Evolutionary conservation across 2,329 filamentous ascomycete genomes (phyloP).

Genomic region (Alternaria sp.): DNA sequence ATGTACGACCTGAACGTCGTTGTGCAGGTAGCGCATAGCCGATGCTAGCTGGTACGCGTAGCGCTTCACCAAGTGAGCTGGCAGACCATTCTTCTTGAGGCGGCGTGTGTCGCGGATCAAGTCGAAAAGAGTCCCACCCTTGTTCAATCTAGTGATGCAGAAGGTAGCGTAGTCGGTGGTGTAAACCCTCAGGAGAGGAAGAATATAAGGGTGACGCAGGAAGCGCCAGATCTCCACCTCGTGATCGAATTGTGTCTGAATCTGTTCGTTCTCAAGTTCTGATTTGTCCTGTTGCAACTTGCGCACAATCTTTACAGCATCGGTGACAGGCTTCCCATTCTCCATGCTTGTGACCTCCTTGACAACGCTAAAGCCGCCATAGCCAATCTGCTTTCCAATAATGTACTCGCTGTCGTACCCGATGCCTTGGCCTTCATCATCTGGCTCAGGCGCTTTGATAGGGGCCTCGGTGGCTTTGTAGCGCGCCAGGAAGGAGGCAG

Average conservation of each 20-base stretch:
- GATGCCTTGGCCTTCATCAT: constrained; percentile 73
- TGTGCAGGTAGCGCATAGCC: constrained; percentile 72
- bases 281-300: constrained; percentile 64
- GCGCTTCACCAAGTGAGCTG: constrained; percentile 62
- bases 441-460: constrained; percentile 60
- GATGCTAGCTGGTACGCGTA: constrained; percentile 71
- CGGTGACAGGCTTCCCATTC: constrained; percentile 61
- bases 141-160: constrained; percentile 71
- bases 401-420: constrained; percentile 69
- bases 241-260: constrained; percentile 73
- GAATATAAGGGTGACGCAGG: constrained; percentile 68
- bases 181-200: constrained; percentile 70
- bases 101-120: constrained; percentile 64
- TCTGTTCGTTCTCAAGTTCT: constrained; percentile 70
- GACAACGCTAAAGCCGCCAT: constrained; percentile 72
- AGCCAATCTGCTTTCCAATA: constrained; percentile 71
- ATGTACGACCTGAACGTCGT: constrained; percentile 72
- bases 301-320: constrained; percentile 73
- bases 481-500: constrained; percentile 66
- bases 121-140: constrained; percentile 72
- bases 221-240: constrained; percentile 75
- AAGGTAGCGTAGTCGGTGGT: constrained; percentile 74
- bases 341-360: constrained; percentile 73
- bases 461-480: constrained; percentile 54
- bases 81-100: constrained; percentile 56